phyloP scores from a whole-genome alignment of 2,329 filamentous ascomycete genomes.

The Xylariaceae sp. region DNA sequence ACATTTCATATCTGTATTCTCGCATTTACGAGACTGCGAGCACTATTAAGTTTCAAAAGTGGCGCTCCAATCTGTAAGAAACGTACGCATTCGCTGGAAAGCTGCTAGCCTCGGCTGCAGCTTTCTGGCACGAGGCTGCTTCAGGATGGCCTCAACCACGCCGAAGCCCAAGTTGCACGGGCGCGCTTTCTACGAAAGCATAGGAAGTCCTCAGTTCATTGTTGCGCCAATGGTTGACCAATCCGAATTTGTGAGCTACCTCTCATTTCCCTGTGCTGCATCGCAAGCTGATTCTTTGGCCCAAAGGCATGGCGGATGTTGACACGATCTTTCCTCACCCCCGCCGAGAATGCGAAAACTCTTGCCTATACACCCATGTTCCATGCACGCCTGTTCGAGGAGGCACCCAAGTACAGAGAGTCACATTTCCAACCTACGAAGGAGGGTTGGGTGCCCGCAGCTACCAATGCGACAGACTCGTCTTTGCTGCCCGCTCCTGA shows the following conservation, averaged over 20 bases:
- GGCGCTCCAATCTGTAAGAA: constrained; percentile 4
- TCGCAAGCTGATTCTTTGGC: no score
- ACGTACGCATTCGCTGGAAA: constrained; percentile 7
- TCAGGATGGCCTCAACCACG: constrained; percentile 23
- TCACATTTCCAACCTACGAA: constrained; percentile 72
- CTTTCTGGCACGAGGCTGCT: constrained; percentile 11
- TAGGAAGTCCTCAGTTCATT: constrained; percentile 85
- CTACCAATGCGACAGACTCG: not conserved
- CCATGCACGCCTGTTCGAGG: constrained; percentile 82
- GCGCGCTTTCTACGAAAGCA: constrained; percentile 88
- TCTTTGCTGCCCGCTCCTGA: constrained; percentile 3
- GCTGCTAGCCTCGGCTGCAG: constrained; percentile 15
- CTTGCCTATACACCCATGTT: constrained; percentile 96
- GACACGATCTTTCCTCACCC: constrained; percentile 82
- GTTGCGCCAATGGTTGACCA: constrained; percentile 98
- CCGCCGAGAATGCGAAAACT: constrained; percentile 58
- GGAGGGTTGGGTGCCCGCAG: constrained; percentile 17
- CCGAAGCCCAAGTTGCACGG: constrained; percentile 64
- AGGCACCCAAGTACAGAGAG: constrained; percentile 70
- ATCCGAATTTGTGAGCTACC: constrained; percentile 79
- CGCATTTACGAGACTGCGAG: no score
- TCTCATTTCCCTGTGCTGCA: not conserved
- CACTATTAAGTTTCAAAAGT: constrained; percentile 2
- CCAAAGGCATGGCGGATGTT: constrained; percentile 90
- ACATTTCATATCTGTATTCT: no score